Evolutionary conservation across 176 grass and related monocot species (phyloP).

Genomic region (Cenchrus purpureus): DNA sequence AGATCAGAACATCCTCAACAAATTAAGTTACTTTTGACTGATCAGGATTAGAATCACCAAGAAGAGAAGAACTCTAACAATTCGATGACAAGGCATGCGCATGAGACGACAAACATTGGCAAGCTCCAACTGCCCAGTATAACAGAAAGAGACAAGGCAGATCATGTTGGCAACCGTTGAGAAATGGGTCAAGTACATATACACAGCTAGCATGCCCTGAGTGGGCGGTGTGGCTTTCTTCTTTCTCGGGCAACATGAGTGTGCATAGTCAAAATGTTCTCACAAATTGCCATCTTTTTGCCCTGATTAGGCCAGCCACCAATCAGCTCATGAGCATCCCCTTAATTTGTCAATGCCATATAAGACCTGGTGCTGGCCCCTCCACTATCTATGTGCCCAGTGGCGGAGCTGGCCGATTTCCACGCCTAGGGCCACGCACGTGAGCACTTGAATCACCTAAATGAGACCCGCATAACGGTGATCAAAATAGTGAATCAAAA

Average conservation of each 20-base stretch:
- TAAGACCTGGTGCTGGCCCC: conserved; percentile 43
- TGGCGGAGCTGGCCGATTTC: too few species aligned
- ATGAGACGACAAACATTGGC: neutral
- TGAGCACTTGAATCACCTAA: too few species aligned
- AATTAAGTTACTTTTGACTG: neutral
- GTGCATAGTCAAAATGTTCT: conserved; percentile 48
- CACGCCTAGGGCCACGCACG: too few species aligned
- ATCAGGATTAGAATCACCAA: neutral
- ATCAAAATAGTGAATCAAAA: too few species aligned
- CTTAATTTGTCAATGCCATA: conserved; percentile 54
- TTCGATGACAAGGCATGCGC: neutral
- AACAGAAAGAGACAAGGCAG: conserved; percentile 20
- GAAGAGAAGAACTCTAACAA: neutral
- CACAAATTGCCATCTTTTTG: conserved; percentile 28
- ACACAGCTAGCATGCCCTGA: neutral
- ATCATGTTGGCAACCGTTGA: conserved; percentile 31
- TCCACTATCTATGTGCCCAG: conserved; percentile 17
- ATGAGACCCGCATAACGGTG: too few species aligned
- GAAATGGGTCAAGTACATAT: conserved; percentile 22
- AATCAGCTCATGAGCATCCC: conserved; percentile 25
- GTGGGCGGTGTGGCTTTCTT: conserved; percentile 17
- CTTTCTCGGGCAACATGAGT: conserved; percentile 40
- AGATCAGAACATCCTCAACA: neutral
- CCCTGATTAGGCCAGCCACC: conserved; percentile 44
- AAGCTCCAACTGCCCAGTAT: neutral